These are phyloP conservation scores for Gyrodon lividus DNA, from an alignment of 768 basidiomycete genomes.

Conservation along the genomic window DNA sequence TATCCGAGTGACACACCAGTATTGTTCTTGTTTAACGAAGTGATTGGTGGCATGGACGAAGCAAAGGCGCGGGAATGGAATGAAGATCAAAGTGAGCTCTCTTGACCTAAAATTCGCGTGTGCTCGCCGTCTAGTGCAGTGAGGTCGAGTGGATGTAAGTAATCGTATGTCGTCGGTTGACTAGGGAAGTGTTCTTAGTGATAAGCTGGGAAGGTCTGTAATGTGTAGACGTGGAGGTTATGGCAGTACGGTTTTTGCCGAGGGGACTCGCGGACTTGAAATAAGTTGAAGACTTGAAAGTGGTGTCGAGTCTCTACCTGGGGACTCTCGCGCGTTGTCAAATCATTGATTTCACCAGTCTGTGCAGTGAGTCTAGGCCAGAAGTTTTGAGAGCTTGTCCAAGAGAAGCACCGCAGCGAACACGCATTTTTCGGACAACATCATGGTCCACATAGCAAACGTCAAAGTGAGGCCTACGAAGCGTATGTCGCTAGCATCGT, in stretches of 20 bases:
- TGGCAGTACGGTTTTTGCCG: slow-evolving; percentile 16
- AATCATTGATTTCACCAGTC: background rate
- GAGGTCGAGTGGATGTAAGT: background rate
- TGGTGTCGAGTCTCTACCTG: background rate
- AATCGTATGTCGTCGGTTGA: background rate
- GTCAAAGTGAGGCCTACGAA: slow-evolving; percentile 80
- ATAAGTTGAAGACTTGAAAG: background rate
- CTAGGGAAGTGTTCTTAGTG: background rate
- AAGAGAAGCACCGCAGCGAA: background rate
- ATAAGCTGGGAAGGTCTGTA: background rate
- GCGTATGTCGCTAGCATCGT: slow-evolving; percentile 42
- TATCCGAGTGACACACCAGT: slow-evolving; percentile 53
- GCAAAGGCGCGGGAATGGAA: background rate
- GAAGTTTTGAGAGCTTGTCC: background rate
- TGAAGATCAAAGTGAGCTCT: background rate
- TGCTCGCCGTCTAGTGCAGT: background rate
- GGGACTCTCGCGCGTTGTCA: background rate
- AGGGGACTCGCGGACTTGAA: slow-evolving; percentile 9
- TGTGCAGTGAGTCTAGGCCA: slow-evolving; percentile 2
- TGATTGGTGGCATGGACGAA: slow-evolving; percentile 10
- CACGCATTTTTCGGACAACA: background rate
- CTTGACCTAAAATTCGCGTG: background rate
- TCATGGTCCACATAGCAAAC: slow-evolving; percentile 69
- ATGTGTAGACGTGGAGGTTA: slow-evolving; percentile 2
- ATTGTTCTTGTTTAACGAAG: slow-evolving; percentile 84